Evolutionary conservation across 176 grass and related monocot species (phyloP), one percentile per base, ranked within the genome.

Genomic region (Triticum dicoccoides): DNA sequence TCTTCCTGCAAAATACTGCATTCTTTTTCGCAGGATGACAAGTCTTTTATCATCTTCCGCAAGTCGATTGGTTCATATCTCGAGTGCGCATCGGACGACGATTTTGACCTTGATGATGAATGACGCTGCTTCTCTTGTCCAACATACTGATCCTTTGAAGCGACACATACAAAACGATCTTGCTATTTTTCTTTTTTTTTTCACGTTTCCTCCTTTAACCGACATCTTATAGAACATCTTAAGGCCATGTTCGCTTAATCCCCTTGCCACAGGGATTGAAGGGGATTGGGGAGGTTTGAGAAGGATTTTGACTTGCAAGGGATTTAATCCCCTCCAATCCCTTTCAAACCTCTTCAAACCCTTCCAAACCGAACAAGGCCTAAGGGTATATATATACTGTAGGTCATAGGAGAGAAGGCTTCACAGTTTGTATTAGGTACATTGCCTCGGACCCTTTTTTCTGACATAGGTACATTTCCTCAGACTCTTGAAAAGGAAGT

Each of bases 31-130:
- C 89, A 98, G 93, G 86, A 92, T 79, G 88, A 88, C 58, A 95
- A 86, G 82, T 89, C 89, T 59, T 93, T 95, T 77, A 92, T 83
- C 70, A 41, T 92, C 72, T 77, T 97, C 38, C 89, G 93, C 77
- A 98, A 95, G 82, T 94, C 91, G 6, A 90, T 92, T 70, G 93
- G 93, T 44, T 92, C 91, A 5, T 86, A 85, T 79, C 89, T 95
- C 52, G 91, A 92, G 56, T 83, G 82, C 59, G 90, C 70, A 44
- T 98, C 96, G 8, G 96, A 98, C 64, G 89, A 98, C 68, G 95
- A 97, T 82, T 97, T 95, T 76, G 92, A 88, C 38, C 87, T 83
- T 86, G 91, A 93, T 11, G 76, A 95, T 30, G 86, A 83, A 23
- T 89, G 72, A 83, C 0, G 4, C 24, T 45, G 11, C 83, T 74